A percentile compares a stretch with the other conserved stretches of the same genome.
Evolutionary conservation across 2,329 filamentous ascomycete species (phyloP).

Genomic region (Ceratocystiopsis minuta): DNA sequence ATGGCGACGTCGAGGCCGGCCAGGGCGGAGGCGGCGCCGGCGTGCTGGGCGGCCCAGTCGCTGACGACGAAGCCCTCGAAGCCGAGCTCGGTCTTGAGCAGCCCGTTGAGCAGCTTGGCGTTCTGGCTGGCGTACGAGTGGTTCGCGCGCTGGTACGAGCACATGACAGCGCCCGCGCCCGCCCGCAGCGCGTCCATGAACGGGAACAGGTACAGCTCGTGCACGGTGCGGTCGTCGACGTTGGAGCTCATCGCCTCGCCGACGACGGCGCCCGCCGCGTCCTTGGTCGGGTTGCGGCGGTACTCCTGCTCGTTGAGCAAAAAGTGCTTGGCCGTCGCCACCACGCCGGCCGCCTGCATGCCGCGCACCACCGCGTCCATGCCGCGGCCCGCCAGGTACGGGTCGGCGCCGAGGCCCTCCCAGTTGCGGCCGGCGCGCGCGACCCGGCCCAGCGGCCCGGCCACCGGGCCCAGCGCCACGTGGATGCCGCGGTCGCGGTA

Average conservation of each 20-base stretch:
- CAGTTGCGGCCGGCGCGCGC: slow-evolving; percentile 62
- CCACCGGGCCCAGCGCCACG: slow-evolving; percentile 31
- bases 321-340: slow-evolving; percentile 40
- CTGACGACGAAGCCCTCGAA: slow-evolving; percentile 41
- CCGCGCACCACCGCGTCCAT: slow-evolving; percentile 43
- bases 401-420: slow-evolving; percentile 69
- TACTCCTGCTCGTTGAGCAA: slow-evolving; percentile 53
- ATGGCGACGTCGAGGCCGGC: slow-evolving; percentile 68
- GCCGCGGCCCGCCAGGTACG: slow-evolving; percentile 49
- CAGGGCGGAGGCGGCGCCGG: slow-evolving; percentile 45
- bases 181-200: slow-evolving; percentile 51
- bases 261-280: slow-evolving; percentile 22
- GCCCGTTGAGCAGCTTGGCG: slow-evolving; percentile 36
- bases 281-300: neutral
- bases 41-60: slow-evolving; percentile 66
- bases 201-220: slow-evolving; percentile 50
- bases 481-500: slow-evolving; percentile 30
- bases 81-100: slow-evolving; percentile 56
- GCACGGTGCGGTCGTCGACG: slow-evolving; percentile 45
- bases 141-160: slow-evolving; percentile 56
- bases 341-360: slow-evolving; percentile 31
- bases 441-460: slow-evolving; percentile 57
- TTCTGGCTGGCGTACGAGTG: slow-evolving; percentile 51
- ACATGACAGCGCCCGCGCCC: slow-evolving; percentile 51
- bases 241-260: slow-evolving; percentile 36